Evolutionary conservation across 129 eudicot genomes (phyloP), one percentile per base, ranked within the genome.

Genomic region (Chrysanthemum makinoi): DNA sequence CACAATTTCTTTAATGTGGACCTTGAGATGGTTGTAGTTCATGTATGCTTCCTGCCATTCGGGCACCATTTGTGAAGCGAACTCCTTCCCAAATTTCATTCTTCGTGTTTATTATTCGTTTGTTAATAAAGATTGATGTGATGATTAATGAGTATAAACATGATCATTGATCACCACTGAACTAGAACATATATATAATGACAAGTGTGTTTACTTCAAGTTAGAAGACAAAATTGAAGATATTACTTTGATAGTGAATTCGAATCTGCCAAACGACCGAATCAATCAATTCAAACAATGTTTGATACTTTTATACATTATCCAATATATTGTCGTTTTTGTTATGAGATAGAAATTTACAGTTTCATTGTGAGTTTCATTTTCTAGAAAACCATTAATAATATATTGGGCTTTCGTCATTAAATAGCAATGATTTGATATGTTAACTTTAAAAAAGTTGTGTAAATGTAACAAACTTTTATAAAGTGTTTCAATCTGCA

Each of bases 41-140:
- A 82, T 74, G 77, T 84, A 87, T 48, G 89, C 93, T 48, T 73
- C 76, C 4, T 80, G 76, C 94, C 94, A 87, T 80, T 87, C 94
- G 13, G 89, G 95, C 86, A 84, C 87, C 95, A 84, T 82, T 72
- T 87, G 89, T 28, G 89, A 80, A 50, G 66, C 55, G 12, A 84
- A 80, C 44, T 87, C 89, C 66, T 85, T 82, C 0, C 82, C 86
- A 20, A 87, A 87, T 69, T 82, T 87, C 95, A 87, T 63, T 2
- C 24, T 66, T 72, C 0, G 51, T 65, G 58, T 75, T 67, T 8
- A 19, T 54, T 74, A 19, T 54, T 74, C 13, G 14, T 12, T 22
- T 15, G 14, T 24, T 18, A 60, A 22, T 26, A 8, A 12, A 19
- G 14, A 60, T 30, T 10, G 22, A 62, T 59, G 43, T 22, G 43